A percentile compares a stretch with the other conserved stretches of the same genome.
phyloP scores from a whole-genome alignment of 768 basidiomycete species.

The Leccinum truebloodii region DNA sequence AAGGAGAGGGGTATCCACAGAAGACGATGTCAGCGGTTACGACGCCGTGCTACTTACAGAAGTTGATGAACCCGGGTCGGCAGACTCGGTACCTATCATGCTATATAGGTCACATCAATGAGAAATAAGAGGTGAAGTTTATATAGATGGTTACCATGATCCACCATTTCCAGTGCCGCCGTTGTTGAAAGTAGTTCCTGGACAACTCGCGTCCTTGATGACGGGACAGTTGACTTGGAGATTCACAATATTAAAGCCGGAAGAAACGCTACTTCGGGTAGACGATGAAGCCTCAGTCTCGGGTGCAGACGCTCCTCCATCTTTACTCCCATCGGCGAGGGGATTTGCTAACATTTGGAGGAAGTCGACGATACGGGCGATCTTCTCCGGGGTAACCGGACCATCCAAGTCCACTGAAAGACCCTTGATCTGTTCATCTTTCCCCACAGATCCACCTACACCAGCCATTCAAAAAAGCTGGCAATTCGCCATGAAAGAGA shows the following conservation, averaged over 20 bases:
- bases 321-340: not conserved
- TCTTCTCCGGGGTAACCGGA: not conserved
- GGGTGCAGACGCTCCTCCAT: not conserved
- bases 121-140: not conserved
- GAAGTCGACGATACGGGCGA: not conserved
- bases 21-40: not conserved
- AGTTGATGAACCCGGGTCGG: not conserved
- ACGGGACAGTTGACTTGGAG: not conserved
- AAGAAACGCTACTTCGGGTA: not conserved
- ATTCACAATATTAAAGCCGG: not conserved
- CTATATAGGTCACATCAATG: not conserved
- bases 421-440: not conserved
- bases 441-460: slow-evolving; percentile 1
- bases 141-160: slow-evolving; percentile 1
- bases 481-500: not conserved
- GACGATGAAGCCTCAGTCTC: not conserved
- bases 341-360: not conserved
- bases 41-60: not conserved
- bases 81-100: not conserved
- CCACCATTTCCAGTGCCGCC: not conserved
- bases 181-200: not conserved
- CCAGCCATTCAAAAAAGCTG: not conserved
- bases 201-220: not conserved
- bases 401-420: not conserved
- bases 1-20: not conserved